Base-by-base conservation (phyloP, 305 asterid species). In the Salvia sclarea region DNA sequence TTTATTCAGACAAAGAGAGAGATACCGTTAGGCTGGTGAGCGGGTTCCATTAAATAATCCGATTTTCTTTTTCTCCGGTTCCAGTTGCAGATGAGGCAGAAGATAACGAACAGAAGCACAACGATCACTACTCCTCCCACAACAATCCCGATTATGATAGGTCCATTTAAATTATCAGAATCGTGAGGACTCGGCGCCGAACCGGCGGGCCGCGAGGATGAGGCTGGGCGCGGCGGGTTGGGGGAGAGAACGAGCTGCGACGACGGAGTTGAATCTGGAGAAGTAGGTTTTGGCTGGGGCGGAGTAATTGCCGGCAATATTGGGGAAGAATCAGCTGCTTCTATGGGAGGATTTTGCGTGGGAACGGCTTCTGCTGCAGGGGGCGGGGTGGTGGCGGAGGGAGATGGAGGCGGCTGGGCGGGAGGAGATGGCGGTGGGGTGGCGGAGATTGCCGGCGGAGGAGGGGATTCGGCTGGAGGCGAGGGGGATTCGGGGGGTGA, bases 21-120 rank as follows among this genome's bases (percentile, higher is more conserved):
- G 50, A 12, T 44, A 83, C 86, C 85, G 74, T 65, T 78, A 38
- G 80, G 78, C 7, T 74, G 81, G 69, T 21, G 77, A 13, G 72
- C 73, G 16, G 70, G 74, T 40, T 73, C 78, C 49, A 64, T 28
- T 25, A 48, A 73, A 35, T 77, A 77, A 3, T 43, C 67, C 0
- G 70, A 77, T 38, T 78, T 84, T 69, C 72, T 83, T 31, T 56
- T 78, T 69, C 53, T 82, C 83, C 80, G 78, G 4, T 70, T 82
- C 83, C 80, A 76, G 4, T 70, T 40, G 50, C 77, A 84, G 2
- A 76, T 4, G 25, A 85, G 45, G 43, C 75, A 82, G 40, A 73
- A 28, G 11, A 79, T 52, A 59, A 76, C 33, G 20, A 76, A 25
- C 56, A 81, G 45, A 17, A 76, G 16, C 13, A 78, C 84, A 22